Percentiles rank a stretch among this genome's conserved stretches.
Conservation (phyloP, 179 eudicot genomes). For the Sideroxylon spinosum region DNA sequence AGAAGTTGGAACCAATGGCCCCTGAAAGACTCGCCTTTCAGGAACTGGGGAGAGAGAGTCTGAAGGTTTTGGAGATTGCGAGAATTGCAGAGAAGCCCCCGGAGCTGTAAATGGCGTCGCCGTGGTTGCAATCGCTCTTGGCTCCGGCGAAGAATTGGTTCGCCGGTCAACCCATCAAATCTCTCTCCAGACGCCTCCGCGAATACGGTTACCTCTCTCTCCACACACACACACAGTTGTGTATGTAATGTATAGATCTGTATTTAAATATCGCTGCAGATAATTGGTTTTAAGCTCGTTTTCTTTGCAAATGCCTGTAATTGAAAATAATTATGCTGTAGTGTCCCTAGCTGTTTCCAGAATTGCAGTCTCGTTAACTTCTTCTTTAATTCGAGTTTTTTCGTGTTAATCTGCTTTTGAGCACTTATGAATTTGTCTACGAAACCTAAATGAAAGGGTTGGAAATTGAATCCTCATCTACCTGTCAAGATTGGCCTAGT, state of each 20-base stretch:
- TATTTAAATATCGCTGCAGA: background rate
- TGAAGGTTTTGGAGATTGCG: background rate
- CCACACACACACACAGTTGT: background rate
- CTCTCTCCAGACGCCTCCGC: conserved; percentile 20
- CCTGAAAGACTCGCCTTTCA: too few species aligned
- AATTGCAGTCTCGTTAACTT: background rate
- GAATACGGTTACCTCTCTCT: conserved; percentile 17
- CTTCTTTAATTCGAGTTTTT: background rate
- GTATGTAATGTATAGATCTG: background rate
- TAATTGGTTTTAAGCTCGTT: background rate
- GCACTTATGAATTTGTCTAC: background rate
- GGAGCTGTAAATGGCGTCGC: conserved; percentile 6
- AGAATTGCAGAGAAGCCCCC: background rate
- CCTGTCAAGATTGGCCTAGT: too few species aligned
- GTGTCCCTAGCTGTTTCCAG: background rate
- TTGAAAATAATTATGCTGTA: background rate
- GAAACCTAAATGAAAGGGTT: background rate
- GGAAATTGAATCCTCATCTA: background rate
- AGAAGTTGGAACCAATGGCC: too few species aligned
- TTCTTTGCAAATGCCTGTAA: background rate
- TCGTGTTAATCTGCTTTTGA: background rate
- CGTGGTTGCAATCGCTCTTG: conserved; percentile 24
- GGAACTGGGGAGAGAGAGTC: too few species aligned
- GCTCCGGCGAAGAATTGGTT: conserved; percentile 14
- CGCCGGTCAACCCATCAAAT: conserved; percentile 4